A percentile compares a stretch with the other conserved stretches of the same genome.
Conservation (phyloP, 257 asterid species). For the Datura wrightii region DNA sequence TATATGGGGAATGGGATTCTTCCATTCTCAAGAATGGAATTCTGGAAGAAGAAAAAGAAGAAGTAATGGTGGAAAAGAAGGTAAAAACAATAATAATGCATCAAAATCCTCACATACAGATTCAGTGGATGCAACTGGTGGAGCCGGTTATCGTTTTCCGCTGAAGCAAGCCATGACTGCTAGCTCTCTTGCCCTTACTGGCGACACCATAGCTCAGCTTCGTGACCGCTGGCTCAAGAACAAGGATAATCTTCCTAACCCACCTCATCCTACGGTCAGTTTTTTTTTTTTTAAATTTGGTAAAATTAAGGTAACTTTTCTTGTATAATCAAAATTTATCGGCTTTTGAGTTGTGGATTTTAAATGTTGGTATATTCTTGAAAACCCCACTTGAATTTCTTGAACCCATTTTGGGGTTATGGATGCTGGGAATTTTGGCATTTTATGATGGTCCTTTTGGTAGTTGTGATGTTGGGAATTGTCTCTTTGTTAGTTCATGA, state of each 20-base stretch:
- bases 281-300: not conserved
- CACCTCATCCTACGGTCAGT: conserved; percentile 33
- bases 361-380: conserved; percentile 19
- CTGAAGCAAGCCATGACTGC: conserved; percentile 71
- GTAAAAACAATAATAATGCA: conserved; percentile 25
- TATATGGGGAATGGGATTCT: conserved; percentile 42
- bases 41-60: conserved; percentile 29
- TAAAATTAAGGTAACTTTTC: not conserved
- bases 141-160: conserved; percentile 49
- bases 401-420: not conserved
- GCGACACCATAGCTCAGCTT: conserved; percentile 87
- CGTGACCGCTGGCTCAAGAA: conserved; percentile 59
- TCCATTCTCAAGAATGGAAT: conserved; percentile 32
- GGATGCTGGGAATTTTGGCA: not conserved
- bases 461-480: conserved; percentile 17
- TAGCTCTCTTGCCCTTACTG: conserved; percentile 66
- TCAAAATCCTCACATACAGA: conserved; percentile 33
- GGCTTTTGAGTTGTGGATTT: not conserved
- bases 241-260: conserved; percentile 38
- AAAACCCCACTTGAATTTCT: not conserved
- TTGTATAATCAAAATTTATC: not conserved
- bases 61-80: conserved; percentile 10
- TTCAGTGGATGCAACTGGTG: conserved; percentile 41
- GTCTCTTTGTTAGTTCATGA: conserved; percentile 16
- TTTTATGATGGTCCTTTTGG: conserved; percentile 6